Percentiles rank a stretch among this genome's conserved stretches.
Conservation (phyloP, 257 asterid species). For the Nicotiana attenuata region DNA sequence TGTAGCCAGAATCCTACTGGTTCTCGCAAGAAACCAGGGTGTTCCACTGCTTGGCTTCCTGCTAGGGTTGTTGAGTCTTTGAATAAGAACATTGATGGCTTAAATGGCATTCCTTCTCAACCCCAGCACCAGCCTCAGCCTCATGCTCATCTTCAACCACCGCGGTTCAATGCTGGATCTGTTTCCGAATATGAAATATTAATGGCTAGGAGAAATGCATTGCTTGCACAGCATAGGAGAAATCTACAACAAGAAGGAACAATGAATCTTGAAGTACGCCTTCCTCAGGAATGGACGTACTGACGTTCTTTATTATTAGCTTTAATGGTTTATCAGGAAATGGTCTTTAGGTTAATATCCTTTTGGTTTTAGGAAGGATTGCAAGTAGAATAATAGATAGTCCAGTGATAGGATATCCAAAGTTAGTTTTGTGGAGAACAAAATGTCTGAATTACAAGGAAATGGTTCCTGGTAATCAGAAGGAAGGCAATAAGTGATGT, state of each 20-base stretch:
- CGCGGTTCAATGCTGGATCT: conserved; percentile 14
- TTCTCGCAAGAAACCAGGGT: conserved; percentile 44
- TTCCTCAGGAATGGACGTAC: conserved; percentile 33
- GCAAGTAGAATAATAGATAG: background rate
- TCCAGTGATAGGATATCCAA: background rate
- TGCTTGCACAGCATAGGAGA: conserved; percentile 34
- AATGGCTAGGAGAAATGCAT: conserved; percentile 42
- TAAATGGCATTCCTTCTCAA: conserved; percentile 1
- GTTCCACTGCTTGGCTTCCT: conserved; percentile 23
- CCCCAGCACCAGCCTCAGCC: background rate
- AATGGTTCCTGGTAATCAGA: background rate
- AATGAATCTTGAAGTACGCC: conserved; percentile 24
- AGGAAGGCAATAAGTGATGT: background rate
- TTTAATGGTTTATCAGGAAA: too few relatives aligned
- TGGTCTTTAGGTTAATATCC: background rate
- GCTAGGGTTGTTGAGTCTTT: conserved; percentile 18
- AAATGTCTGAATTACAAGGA: background rate
- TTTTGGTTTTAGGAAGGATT: background rate
- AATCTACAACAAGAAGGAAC: conserved; percentile 19
- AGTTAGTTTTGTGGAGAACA: background rate
- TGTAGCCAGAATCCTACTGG: conserved; percentile 26
- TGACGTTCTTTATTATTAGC: background rate
- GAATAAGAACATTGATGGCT: conserved; percentile 17
- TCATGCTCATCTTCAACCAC: conserved; percentile 16
- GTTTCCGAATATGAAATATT: conserved; percentile 33